Evolutionary conservation across 306 rosid genomes (phyloP).

Genomic region (Amphicarpaea edgeworthii): DNA sequence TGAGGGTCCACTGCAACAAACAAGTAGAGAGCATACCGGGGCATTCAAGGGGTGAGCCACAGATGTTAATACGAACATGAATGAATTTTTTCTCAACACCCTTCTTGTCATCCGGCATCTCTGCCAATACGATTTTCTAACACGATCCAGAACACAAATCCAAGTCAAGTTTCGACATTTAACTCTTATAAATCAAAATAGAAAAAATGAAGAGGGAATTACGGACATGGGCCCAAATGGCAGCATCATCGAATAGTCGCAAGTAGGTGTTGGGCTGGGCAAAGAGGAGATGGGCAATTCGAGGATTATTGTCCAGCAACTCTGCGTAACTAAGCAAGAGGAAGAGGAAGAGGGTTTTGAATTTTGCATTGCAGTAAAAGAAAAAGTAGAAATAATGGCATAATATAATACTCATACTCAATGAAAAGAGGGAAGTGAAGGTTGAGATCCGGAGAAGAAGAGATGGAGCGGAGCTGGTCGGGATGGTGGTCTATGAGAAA

Average conservation of each 20-base stretch:
- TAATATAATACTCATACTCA: conserved; percentile 48
- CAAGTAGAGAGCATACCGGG: conserved; percentile 62
- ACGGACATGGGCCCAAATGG: conserved; percentile 77
- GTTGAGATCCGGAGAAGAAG: conserved; percentile 68
- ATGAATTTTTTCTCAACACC: conserved; percentile 65
- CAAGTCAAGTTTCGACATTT: conserved; percentile 35
- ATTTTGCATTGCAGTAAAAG: background rate
- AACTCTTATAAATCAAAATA: background rate
- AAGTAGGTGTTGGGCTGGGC: conserved; percentile 66
- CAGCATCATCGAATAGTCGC: conserved; percentile 81
- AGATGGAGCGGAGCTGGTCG: conserved; percentile 66
- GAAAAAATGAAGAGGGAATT: background rate
- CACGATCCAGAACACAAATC: conserved; percentile 38
- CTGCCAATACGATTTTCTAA: conserved; percentile 67
- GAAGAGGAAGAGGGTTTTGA: background rate
- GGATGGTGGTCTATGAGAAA: conserved; percentile 64
- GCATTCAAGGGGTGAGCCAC: conserved; percentile 84
- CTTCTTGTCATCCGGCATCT: conserved; percentile 49
- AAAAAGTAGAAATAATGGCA: background rate
- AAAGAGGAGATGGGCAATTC: conserved; percentile 66
- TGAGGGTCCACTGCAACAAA: conserved; percentile 22
- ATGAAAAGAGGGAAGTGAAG: conserved; percentile 77
- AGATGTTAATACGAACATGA: conserved; percentile 75
- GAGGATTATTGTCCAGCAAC: conserved; percentile 73
- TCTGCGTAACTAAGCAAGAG: conserved; percentile 66